A percentile compares a stretch with the other conserved stretches of the same genome.
Evolutionary conservation across 116 monocot species (phyloP).

Genomic region (Zostera marina): DNA sequence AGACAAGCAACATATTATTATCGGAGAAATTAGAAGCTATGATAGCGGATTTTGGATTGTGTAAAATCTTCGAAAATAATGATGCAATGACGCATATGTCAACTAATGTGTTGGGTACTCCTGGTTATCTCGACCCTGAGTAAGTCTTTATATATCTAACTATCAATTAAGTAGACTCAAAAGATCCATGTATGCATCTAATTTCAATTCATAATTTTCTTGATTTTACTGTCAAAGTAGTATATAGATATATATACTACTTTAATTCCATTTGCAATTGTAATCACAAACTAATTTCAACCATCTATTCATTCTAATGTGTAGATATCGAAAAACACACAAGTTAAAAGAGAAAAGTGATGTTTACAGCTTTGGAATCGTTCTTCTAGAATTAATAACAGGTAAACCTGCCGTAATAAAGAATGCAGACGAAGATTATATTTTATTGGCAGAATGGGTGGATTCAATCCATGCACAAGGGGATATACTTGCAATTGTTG

Average conservation of each 20-base stretch:
- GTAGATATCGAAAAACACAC: constrained; percentile 2
- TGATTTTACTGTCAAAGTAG: not conserved
- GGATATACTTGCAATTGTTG: constrained; percentile 7
- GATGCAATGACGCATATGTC: constrained; percentile 33
- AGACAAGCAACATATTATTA: constrained; percentile 11
- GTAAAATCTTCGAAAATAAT: constrained; percentile 1
- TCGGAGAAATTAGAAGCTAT: not conserved
- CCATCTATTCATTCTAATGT: not conserved
- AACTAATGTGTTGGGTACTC: constrained; percentile 50
- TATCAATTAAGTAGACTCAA: not conserved
- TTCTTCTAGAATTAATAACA: constrained; percentile 23
- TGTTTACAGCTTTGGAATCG: constrained; percentile 17
- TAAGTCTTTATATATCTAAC: constrained; percentile 14
- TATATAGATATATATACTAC: not conserved
- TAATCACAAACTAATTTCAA: no score
- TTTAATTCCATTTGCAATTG: not conserved
- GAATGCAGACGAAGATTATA: not conserved
- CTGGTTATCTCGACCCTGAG: constrained; percentile 63
- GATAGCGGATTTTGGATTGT: constrained; percentile 12
- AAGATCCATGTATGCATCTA: not conserved
- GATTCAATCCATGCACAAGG: constrained; percentile 6
- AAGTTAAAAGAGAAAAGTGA: constrained; percentile 13
- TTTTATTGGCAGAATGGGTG: constrained; percentile 12
- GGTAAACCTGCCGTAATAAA: constrained; percentile 12
- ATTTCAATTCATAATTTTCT: not conserved